Conservation (phyloP, 2,329 filamentous ascomycete species). For the Metarhizium sp. region DNA sequence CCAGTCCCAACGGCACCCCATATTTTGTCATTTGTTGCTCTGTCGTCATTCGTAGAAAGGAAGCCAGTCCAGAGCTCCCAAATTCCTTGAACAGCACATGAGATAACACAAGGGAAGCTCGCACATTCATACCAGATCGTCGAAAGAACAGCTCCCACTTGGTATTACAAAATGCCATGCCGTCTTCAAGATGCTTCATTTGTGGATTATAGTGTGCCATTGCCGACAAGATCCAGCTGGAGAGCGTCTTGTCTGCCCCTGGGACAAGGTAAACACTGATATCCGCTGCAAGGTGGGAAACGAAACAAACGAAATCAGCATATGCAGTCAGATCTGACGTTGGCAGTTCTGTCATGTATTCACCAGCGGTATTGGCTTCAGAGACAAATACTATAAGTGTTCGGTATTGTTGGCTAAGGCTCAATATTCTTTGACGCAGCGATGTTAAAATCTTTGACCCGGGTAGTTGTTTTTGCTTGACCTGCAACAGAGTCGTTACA, state of each 20-base stretch:
- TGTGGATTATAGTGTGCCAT: slow-evolving; percentile 35
- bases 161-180: slow-evolving; percentile 30
- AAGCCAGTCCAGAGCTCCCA: slow-evolving; percentile 17
- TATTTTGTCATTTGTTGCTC: slow-evolving; percentile 16
- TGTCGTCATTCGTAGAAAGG: slow-evolving; percentile 20
- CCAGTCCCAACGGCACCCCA: slow-evolving; percentile 17
- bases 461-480: slow-evolving; percentile 63
- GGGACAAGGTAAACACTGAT: slow-evolving; percentile 37
- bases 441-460: slow-evolving; percentile 27
- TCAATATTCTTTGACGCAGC: slow-evolving; percentile 46
- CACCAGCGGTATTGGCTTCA: slow-evolving; percentile 34
- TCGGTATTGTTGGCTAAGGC: slow-evolving; percentile 53
- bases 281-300: slow-evolving; percentile 26
- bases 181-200: slow-evolving; percentile 18
- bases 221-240: slow-evolving; percentile 43
- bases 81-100: slow-evolving; percentile 15
- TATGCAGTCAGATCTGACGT: slow-evolving; percentile 35
- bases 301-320: slow-evolving; percentile 41
- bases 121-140: slow-evolving; percentile 25
- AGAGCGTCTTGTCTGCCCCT: slow-evolving; percentile 39
- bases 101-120: slow-evolving; percentile 25
- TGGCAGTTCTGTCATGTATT: slow-evolving; percentile 28
- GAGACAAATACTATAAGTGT: slow-evolving; percentile 58
- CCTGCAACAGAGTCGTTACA: slow-evolving; percentile 59
- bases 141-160: slow-evolving; percentile 29